Conservation (phyloP, 768 basidiomycete species). For the Dioszegia hungarica region DNA sequence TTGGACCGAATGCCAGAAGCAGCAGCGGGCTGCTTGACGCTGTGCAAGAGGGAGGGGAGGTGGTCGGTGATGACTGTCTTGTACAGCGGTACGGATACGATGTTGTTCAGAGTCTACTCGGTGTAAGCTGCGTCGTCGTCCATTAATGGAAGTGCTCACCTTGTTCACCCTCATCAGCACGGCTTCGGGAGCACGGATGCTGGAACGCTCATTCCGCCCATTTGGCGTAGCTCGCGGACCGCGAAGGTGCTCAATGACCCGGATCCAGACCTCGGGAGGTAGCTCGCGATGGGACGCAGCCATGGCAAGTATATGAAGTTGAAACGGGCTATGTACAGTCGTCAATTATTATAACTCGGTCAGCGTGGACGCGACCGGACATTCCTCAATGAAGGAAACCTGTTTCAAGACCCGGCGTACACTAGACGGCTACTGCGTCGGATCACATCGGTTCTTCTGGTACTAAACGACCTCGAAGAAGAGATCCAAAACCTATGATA, state of each 20-base stretch:
- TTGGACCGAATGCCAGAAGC: background rate
- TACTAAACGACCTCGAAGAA: no score
- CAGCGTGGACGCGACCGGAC: no score
- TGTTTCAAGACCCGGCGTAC: no score
- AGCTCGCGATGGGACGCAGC: no score
- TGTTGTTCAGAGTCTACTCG: background rate
- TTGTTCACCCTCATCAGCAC: background rate
- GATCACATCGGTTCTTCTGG: no score
- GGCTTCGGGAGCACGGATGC: background rate
- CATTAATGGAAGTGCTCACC: background rate
- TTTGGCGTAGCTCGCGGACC: background rate
- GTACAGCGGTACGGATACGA: background rate
- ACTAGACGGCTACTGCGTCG: no score
- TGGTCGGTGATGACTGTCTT: background rate
- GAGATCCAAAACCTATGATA: no score
- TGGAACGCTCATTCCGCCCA: background rate
- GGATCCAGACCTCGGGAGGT: background rate
- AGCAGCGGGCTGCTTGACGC: background rate
- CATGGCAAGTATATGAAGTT: no score
- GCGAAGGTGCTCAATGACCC: background rate
- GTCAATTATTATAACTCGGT: no score
- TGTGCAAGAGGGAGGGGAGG: background rate
- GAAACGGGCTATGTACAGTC: no score
- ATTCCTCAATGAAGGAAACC: no score
- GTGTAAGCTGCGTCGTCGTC: background rate